Percentiles rank a stretch among this genome's conserved stretches.
Evolutionary conservation across 352 stramenopile genomes (phyloP).

Genomic region (Achlya hypogyna): DNA sequence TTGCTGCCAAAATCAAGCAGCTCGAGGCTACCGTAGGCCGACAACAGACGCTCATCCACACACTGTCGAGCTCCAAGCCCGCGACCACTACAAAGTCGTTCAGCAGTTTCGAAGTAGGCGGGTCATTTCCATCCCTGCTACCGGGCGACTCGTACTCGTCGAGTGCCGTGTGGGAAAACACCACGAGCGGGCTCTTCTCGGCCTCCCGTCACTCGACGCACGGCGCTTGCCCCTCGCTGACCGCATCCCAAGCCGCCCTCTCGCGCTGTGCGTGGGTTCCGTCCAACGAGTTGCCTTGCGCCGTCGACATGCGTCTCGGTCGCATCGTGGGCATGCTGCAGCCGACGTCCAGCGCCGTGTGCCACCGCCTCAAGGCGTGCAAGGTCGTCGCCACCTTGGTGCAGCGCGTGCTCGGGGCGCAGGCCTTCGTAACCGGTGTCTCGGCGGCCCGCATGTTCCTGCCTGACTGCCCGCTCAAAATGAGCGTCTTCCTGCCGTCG

Average conservation of each 20-base stretch:
- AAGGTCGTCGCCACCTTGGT: slow-evolving; percentile 17
- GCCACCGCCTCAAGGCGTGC: not conserved
- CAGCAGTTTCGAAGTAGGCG: not conserved
- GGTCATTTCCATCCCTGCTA: not conserved
- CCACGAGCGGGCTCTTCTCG: not conserved
- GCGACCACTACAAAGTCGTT: not conserved
- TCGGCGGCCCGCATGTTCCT: slow-evolving; percentile 31
- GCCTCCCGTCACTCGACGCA: not conserved
- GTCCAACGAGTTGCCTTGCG: not conserved
- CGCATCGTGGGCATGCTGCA: not conserved
- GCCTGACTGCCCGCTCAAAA: slow-evolving; percentile 26
- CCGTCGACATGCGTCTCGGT: not conserved
- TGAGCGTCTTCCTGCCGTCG: slow-evolving; percentile 28
- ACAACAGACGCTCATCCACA: slow-evolving; percentile 7
- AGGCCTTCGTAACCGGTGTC: slow-evolving; percentile 28
- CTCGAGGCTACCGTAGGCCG: not conserved
- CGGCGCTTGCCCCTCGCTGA: not conserved
- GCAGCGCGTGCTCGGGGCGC: slow-evolving; percentile 27
- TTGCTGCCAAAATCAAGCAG: not conserved
- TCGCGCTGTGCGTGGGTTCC: slow-evolving; percentile 1
- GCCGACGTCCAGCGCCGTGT: not conserved
- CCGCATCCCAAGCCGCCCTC: not conserved
- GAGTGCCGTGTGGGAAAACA: not conserved
- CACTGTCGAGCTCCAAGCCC: not conserved
- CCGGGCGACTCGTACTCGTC: not conserved